Conservation (phyloP, 2,329 filamentous ascomycete genomes). For the Apiospora hydei region DNA sequence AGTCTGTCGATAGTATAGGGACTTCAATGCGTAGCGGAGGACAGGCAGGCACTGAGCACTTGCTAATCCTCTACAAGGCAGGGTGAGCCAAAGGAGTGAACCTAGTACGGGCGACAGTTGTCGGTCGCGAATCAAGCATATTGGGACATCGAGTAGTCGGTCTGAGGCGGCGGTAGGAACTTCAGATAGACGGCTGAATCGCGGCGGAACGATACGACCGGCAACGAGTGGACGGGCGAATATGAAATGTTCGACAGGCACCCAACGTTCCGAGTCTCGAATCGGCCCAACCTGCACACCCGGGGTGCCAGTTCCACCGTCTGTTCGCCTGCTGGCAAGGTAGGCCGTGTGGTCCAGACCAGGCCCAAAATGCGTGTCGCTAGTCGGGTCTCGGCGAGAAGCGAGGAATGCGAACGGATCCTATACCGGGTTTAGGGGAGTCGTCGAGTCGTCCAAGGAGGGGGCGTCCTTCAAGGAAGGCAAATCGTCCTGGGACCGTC, state of each 20-base stretch:
- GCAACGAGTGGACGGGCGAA: conserved; percentile 2
- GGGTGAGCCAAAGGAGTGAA: conserved; percentile 37
- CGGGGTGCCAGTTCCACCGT: conserved; percentile 11
- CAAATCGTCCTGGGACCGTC: not conserved
- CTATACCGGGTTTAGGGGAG: not conserved
- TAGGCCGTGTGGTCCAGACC: not conserved
- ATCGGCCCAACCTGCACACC: conserved; percentile 16
- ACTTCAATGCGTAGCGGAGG: conserved; percentile 34
- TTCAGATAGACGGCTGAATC: conserved; percentile 4
- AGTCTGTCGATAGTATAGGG: not conserved
- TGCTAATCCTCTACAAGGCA: conserved; percentile 39
- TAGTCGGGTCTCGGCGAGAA: conserved; percentile 11
- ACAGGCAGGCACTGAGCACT: conserved; percentile 36
- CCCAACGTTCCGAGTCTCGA: not conserved
- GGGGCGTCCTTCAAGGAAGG: not conserved
- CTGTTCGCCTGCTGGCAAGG: not conserved
- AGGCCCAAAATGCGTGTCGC: not conserved
- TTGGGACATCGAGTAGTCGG: conserved; percentile 39
- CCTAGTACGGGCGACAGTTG: conserved; percentile 35
- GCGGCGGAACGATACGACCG: not conserved
- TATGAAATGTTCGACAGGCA: not conserved
- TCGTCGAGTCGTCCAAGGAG: conserved; percentile 9
- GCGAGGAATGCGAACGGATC: conserved; percentile 20
- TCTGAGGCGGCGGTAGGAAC: conserved; percentile 10
- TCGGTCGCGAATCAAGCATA: conserved; percentile 41